phyloP scores from a whole-genome alignment of 2,329 filamentous ascomycete genomes.

The Orbilia brochopaga region DNA sequence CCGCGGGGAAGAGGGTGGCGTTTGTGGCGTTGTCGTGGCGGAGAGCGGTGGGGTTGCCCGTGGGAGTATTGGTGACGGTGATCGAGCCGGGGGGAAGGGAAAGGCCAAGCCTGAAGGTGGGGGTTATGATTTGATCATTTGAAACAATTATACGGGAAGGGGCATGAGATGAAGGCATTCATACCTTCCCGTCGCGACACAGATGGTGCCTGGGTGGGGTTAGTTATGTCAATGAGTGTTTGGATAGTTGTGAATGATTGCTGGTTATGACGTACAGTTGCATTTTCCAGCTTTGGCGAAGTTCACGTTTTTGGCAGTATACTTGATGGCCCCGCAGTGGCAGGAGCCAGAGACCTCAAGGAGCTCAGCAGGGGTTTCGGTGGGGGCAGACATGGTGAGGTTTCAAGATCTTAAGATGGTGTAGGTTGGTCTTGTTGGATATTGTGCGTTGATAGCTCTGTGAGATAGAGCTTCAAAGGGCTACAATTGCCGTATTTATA shows the following conservation, averaged over 20 bases:
- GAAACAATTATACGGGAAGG: neutral
- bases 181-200: conserved; percentile 35
- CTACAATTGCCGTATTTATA: neutral
- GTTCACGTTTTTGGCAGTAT: conserved; percentile 30
- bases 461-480: neutral
- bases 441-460: conserved; percentile 25
- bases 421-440: conserved; percentile 18
- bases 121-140: neutral
- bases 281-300: conserved; percentile 26
- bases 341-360: conserved; percentile 35
- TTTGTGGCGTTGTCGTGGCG: conserved; percentile 30
- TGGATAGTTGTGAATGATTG: neutral
- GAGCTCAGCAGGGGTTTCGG: conserved; percentile 19
- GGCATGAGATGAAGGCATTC: neutral
- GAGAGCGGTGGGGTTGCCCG: conserved; percentile 22
- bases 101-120: conserved; percentile 19
- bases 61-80: conserved; percentile 35
- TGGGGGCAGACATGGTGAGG: conserved; percentile 26
- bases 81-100: conserved; percentile 26
- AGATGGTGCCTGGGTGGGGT: conserved; percentile 28
- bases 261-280: conserved; percentile 28
- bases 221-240: neutral
- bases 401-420: neutral
- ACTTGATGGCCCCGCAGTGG: conserved; percentile 40
- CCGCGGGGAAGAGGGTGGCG: conserved; percentile 30